Evolutionary conservation across 768 basidiomycete species (phyloP), one percentile per base, ranked within the genome.

Genomic region (Boletus pseudopeckii): DNA sequence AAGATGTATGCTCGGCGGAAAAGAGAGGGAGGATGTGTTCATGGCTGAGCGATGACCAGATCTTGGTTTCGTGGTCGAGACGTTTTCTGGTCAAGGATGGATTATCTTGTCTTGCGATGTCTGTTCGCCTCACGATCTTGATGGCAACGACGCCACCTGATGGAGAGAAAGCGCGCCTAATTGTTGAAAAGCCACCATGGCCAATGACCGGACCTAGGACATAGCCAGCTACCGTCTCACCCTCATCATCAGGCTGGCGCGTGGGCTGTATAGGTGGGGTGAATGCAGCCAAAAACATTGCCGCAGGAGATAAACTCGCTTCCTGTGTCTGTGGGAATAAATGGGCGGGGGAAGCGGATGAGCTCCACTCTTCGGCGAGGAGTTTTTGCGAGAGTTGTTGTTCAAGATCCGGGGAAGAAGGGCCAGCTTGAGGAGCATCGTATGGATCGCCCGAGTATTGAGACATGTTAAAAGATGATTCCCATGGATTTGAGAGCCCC

Each of bases 21-120:
- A 94, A 91, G 41, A 96, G 82, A 11, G 93, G 92, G 15, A 97
- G 80, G 56, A 94, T 81, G 63, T 94, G 86, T 65, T 92, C 90
- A 67, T 95, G 93, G 48, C 80, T 82, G 60, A 93, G 81, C 1
- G 82, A 77, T 1, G 81, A 73, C 92, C 92, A 94, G 14, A 90
- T 73, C 13, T 74, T 65, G 13, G 83, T 81, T 74, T 95, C 92
- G 45, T 82, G 83, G 53, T 84, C 78, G 40, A 92, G 76, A 42
- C 80, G 81, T 55, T 79, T 81, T 56, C 75, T 78, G 11, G 77
- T 73, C 7, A 74, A 64, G 24, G 71, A 61, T 3, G 83, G 73
- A 55, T 85, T 73, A 3, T 71, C 68, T 56, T 82, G 80, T 57
- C 78, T 80, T 55, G 75, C 72, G 33, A 84, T 60, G 50, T 86